Evolutionary conservation across 371 early-diverging fungal species (phyloP), one percentile per base, ranked within the genome.

Genomic region (Mycotypha africana): DNA sequence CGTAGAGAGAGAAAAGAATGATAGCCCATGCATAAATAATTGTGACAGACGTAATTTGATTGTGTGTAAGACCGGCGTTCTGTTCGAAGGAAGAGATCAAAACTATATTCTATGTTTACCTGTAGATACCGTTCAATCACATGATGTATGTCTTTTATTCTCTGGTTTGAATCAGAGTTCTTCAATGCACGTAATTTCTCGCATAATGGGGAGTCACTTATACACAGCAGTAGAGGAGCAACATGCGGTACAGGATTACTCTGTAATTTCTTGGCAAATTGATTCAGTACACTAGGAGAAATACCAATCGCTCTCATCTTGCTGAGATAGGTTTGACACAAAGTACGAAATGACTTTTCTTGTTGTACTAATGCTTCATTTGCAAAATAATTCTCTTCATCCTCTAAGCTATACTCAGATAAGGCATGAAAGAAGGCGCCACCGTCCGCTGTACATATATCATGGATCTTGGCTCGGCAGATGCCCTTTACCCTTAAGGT

Each of bases 51-150:
- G n/a, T n/a, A n/a, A n/a, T n/a, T n/a, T n/a, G n/a, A n/a, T n/a
- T n/a, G n/a, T n/a, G n/a, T n/a, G n/a, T n/a, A n/a, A n/a, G n/a
- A n/a, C n/a, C n/a, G n/a, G n/a, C n/a, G n/a, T n/a, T n/a, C n/a
- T n/a, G n/a, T n/a, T n/a, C n/a, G n/a, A n/a, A n/a, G n/a, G n/a
- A n/a, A n/a, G n/a, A n/a, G n/a, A n/a, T 21, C 21, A 41, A 52
- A 36, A 35, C 36, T 23, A 16, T 19, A 35, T 38, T 36, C 2
- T 28, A 20, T 37, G 15, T 55, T 30, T 57, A 87, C 82, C 52
- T 89, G 85, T 32, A 92, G 69, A 58, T 89, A 88, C 4, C 80
- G 65, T 19, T 67, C 82, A 37, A 92, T 49, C 25, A 78, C 67
- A 38, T 79, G 74, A 12, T 78, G 56, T 0, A 78, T 74, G 36